phyloP scores from a whole-genome alignment of 768 basidiomycete genomes.

The Collybia nuda region DNA sequence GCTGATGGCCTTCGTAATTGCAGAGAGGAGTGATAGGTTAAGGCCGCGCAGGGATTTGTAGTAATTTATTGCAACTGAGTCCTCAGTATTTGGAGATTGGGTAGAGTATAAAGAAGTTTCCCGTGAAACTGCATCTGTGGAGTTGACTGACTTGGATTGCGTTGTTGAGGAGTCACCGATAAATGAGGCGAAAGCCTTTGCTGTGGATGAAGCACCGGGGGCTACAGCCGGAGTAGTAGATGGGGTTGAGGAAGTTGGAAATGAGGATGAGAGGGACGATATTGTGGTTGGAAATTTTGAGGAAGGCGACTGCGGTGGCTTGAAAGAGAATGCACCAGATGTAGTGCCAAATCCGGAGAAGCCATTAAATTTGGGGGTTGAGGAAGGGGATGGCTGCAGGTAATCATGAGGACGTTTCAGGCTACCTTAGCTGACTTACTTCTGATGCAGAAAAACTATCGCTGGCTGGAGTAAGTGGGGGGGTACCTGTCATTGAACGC shows the following conservation, averaged over 20 bases:
- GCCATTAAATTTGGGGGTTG: conserved; percentile 45
- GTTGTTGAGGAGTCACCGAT: neutral
- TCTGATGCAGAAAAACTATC: conserved; percentile 10
- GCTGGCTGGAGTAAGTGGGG: conserved; percentile 22
- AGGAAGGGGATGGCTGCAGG: conserved; percentile 17
- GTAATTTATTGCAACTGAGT: neutral
- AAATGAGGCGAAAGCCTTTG: conserved; percentile 3
- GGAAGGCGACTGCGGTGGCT: neutral
- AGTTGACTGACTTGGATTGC: neutral
- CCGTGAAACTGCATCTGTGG: neutral
- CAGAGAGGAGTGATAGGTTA: conserved; percentile 2
- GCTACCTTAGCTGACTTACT: no score
- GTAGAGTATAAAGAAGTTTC: neutral
- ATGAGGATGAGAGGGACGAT: conserved; percentile 4
- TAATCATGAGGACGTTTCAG: no score
- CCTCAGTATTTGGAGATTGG: neutral
- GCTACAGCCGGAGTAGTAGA: conserved; percentile 1
- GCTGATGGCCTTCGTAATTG: neutral
- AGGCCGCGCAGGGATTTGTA: conserved; percentile 1
- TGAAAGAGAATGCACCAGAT: conserved; percentile 20
- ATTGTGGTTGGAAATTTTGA: neutral
- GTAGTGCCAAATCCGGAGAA: conserved; percentile 53
- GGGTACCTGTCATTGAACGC: conserved; percentile 26
- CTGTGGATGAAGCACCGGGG: conserved; percentile 2
- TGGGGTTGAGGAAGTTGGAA: neutral